These are phyloP conservation scores for Exophiala lecanii-corni DNA, from an alignment of 2,329 filamentous ascomycete species.

Conservation along the genomic window DNA sequence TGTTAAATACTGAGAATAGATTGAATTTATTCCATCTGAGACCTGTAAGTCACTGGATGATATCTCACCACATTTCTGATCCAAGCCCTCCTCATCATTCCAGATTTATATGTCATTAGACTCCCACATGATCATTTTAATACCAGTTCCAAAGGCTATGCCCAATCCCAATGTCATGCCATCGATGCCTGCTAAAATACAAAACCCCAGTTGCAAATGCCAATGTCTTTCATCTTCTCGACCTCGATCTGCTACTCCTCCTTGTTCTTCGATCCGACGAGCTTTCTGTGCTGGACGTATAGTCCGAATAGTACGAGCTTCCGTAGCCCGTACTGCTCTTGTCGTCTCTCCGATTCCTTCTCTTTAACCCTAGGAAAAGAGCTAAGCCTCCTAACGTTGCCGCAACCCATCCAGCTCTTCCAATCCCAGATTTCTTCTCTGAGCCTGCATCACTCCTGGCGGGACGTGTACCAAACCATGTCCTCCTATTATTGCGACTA, in stretches of 20 bases:
- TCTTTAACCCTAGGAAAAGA: conserved; percentile 43
- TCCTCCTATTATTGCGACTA: conserved; percentile 16
- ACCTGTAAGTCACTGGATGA: no score
- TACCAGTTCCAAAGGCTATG: no score
- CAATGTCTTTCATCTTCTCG: conserved; percentile 13
- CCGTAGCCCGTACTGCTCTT: conserved; percentile 36
- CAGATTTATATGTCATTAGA: no score
- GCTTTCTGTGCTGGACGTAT: conserved; percentile 41
- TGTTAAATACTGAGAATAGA: no score
- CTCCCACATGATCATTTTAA: no score
- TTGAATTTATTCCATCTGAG: no score
- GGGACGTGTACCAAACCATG: conserved; percentile 40
- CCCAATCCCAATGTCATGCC: no score
- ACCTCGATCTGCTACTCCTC: conserved; percentile 28
- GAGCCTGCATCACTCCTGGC: conserved; percentile 30
- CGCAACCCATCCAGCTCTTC: conserved; percentile 39
- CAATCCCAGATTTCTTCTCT: conserved; percentile 35
- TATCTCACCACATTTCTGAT: no score
- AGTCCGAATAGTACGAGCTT: conserved; percentile 38
- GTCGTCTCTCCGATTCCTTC: conserved; percentile 34
- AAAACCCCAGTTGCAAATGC: no score
- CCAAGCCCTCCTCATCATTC: no score
- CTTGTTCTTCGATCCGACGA: conserved; percentile 38
- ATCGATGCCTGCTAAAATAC: no score
- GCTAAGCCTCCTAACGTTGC: conserved; percentile 42